Evolutionary conservation across 805 yeast species (phyloP).

Genomic region (Wickerhamiella hasegawae): DNA sequence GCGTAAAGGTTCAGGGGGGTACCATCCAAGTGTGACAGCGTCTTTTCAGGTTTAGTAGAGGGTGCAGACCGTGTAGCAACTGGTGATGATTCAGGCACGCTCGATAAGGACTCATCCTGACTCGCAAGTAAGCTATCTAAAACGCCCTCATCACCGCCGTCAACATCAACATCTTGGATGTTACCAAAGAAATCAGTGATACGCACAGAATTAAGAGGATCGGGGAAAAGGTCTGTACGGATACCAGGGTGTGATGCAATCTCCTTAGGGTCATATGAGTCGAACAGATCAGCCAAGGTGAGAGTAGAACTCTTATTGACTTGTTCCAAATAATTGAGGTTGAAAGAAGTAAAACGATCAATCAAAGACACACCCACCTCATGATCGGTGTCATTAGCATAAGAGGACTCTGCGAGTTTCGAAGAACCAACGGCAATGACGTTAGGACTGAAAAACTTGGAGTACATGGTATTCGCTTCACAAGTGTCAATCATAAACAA

Average conservation of each 20-base stretch:
- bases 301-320: constrained; percentile 58
- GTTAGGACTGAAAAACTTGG: constrained; percentile 82
- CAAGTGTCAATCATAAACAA: constrained; percentile 98
- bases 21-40: too few species aligned
- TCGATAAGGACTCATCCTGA: too few species aligned
- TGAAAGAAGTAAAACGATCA: constrained; percentile 88
- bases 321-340: constrained; percentile 56
- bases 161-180: constrained; percentile 64
- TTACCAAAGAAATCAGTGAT: constrained; percentile 93
- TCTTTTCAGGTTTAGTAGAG: too few species aligned
- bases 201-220: constrained; percentile 50
- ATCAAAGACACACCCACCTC: constrained; percentile 97
- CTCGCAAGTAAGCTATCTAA: too few species aligned
- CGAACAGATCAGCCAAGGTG: constrained; percentile 74
- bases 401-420: constrained; percentile 72
- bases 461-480: constrained; percentile 96
- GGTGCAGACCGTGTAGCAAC: too few species aligned
- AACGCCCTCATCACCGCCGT: too few species aligned
- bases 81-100: too few species aligned
- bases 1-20: too few species aligned
- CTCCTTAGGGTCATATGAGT: constrained; percentile 64
- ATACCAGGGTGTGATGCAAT: constrained; percentile 93
- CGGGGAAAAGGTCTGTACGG: constrained; percentile 56
- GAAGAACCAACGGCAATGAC: constrained; percentile 87
- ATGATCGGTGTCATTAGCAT: constrained; percentile 88